phyloP scores from a whole-genome alignment of 148 eudicot species.

The Vaccinium vitisidaea region DNA sequence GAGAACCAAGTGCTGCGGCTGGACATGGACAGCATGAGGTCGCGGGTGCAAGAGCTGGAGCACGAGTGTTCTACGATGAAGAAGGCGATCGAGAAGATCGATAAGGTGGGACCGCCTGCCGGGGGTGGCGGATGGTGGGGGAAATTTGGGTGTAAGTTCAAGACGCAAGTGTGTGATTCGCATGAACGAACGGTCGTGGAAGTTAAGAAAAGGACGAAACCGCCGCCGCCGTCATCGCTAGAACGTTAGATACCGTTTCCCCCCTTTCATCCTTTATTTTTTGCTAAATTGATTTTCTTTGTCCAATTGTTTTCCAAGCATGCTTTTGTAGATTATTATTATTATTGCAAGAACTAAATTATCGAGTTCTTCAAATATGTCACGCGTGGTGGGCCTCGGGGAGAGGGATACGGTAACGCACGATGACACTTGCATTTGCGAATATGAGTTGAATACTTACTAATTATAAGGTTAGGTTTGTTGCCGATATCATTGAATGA shows the following conservation, averaged over 20 bases:
- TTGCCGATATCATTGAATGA: too few species aligned
- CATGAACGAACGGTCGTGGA: conserved; percentile 72
- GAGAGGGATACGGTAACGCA: too few species aligned
- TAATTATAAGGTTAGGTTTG: too few species aligned
- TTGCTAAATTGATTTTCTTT: not conserved
- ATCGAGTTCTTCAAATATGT: not conserved
- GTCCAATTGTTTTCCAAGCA: not conserved
- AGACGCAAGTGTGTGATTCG: conserved; percentile 95
- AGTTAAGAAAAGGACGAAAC: conserved; percentile 37
- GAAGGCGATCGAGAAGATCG: conserved; percentile 66
- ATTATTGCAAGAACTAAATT: not conserved
- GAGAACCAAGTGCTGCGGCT: conserved; percentile 76
- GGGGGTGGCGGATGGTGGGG: conserved; percentile 41
- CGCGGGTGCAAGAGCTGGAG: conserved; percentile 83
- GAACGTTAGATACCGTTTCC: not conserved
- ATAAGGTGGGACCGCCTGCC: conserved; percentile 29
- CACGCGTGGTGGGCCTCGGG: not conserved
- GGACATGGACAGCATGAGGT: conserved; percentile 90
- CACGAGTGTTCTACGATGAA: conserved; percentile 84
- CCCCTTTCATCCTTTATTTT: not conserved
- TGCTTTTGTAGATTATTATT: not conserved
- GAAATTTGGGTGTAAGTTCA: conserved; percentile 89
- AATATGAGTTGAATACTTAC: too few species aligned
- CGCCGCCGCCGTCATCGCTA: conserved; percentile 27
- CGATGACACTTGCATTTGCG: too few species aligned